These are phyloP conservation scores for Ampelocalamus luodianensis DNA, from an alignment of 176 grass and related monocot species.

Conservation along the genomic window DNA sequence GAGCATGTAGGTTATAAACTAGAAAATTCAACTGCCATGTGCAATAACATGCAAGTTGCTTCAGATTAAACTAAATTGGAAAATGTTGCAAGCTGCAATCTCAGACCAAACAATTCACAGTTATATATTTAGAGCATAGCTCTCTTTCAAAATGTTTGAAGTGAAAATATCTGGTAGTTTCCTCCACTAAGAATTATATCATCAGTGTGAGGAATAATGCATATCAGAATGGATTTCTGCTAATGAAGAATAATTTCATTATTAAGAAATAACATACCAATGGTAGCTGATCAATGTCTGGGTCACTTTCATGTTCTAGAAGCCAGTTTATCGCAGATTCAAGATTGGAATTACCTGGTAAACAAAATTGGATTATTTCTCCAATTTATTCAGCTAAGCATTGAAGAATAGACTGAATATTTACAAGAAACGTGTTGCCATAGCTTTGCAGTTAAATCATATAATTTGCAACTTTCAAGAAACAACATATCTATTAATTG, in stretches of 20 bases:
- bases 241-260: constrained; percentile 6
- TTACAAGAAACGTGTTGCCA: constrained; percentile 13
- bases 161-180: constrained; percentile 6
- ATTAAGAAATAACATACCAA: constrained; percentile 57
- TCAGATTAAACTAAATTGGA: constrained; percentile 7
- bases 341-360: constrained; percentile 71
- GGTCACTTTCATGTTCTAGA: constrained; percentile 89
- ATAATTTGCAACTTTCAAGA: constrained; percentile 5
- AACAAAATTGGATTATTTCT: constrained; percentile 33
- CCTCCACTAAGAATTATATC: constrained; percentile 1
- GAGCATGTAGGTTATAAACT: not conserved
- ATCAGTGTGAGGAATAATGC: not conserved
- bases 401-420: constrained; percentile 31
- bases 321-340: constrained; percentile 82
- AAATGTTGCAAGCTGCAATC: constrained; percentile 14
- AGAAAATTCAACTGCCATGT: not conserved
- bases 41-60: constrained; percentile 21
- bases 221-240: constrained; percentile 15
- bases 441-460: constrained; percentile 2
- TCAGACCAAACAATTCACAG: not conserved
- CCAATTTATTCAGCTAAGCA: constrained; percentile 11
- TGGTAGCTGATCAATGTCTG: constrained; percentile 82
- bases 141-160: constrained; percentile 1
- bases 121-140: not conserved
- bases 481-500: constrained; percentile 17